A percentile compares a stretch with the other conserved stretches of the same genome.
Evolutionary conservation across 2,329 filamentous ascomycete genomes (phyloP).

Genomic region (Pseudodiploospora longispora): DNA sequence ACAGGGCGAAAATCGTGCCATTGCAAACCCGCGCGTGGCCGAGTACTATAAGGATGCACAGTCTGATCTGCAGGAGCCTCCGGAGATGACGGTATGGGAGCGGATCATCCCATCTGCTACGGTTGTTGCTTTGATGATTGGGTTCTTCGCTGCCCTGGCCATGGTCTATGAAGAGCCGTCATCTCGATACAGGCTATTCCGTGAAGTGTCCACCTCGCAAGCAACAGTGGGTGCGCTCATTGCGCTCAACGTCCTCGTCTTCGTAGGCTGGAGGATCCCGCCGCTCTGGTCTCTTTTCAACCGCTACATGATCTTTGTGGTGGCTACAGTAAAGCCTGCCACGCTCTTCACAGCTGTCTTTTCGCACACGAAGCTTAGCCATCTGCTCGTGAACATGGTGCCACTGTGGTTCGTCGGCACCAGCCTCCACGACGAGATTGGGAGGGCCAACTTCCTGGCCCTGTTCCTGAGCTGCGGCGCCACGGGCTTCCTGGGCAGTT

Average conservation of each 20-base stretch:
- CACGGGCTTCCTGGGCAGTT: slow-evolving; percentile 49
- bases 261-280: slow-evolving; percentile 53
- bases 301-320: slow-evolving; percentile 56
- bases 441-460: slow-evolving; percentile 60
- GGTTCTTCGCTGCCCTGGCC: slow-evolving; percentile 35
- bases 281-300: slow-evolving; percentile 60
- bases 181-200: slow-evolving; percentile 44
- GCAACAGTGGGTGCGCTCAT: slow-evolving; percentile 59
- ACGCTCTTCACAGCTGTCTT: slow-evolving; percentile 58
- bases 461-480: slow-evolving; percentile 54
- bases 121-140: slow-evolving; percentile 37
- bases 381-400: slow-evolving; percentile 58
- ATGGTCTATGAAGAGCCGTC: slow-evolving; percentile 47
- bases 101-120: slow-evolving; percentile 48
- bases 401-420: slow-evolving; percentile 59
- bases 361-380: slow-evolving; percentile 56
- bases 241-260: slow-evolving; percentile 49
- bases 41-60: slow-evolving; percentile 37
- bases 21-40: slow-evolving; percentile 29
- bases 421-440: slow-evolving; percentile 61
- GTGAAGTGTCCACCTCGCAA: slow-evolving; percentile 51
- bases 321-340: slow-evolving; percentile 55
- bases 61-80: slow-evolving; percentile 42
- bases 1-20: slow-evolving; percentile 28
- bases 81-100: slow-evolving; percentile 41